Evolutionary conservation across 805 yeast species (phyloP), one percentile per base, ranked within the genome.

Genomic region (Candida koratica): DNA sequence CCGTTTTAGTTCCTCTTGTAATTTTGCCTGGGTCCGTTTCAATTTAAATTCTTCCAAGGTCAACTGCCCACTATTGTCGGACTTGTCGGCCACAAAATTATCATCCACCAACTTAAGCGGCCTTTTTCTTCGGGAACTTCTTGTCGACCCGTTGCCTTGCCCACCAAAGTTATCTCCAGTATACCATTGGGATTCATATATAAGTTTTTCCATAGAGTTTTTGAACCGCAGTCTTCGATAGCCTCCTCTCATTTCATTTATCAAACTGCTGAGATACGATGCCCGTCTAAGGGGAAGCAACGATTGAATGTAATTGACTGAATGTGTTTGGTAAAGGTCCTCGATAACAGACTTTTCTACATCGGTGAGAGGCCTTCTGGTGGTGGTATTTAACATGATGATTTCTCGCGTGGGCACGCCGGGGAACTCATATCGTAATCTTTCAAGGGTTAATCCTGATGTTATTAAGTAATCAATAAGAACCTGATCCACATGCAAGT

Each of bases 141-240:
- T 23, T 4, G 32, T 20, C 3, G 24, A 17, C 4, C 17, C 6
- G 5, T 4, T 3, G 12, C 17, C 6, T 13, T 29, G 42, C 28
- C 32, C 22, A 6, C 30, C 34, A 30, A 39, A 43, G n/a, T 27
- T 39, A 11, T 44, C 43, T 25, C 58, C 51, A 1, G 54, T 33
- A 28, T 52, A 55, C 72, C 71, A 66, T 36, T 60, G 53, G 0
- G 71, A 69, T 35, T 61, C 67, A 39, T 64, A 66, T 6, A 61
- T 43, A 17, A 67, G 52, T 18, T 57, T 44, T 24, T 64, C 69
- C n/a, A 51, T 45, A 5, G 41, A 34, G 26, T 44, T 55, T 25
- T 54, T 51, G 36, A 62, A 63, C 17, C 45, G 51, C 9, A 52
- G 51, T 40, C 48, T 52, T 34, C 71, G 44, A 25, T 41, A 35